phyloP scores from a whole-genome alignment of 2,329 filamentous ascomycete genomes.

The Fusarium sp. region DNA sequence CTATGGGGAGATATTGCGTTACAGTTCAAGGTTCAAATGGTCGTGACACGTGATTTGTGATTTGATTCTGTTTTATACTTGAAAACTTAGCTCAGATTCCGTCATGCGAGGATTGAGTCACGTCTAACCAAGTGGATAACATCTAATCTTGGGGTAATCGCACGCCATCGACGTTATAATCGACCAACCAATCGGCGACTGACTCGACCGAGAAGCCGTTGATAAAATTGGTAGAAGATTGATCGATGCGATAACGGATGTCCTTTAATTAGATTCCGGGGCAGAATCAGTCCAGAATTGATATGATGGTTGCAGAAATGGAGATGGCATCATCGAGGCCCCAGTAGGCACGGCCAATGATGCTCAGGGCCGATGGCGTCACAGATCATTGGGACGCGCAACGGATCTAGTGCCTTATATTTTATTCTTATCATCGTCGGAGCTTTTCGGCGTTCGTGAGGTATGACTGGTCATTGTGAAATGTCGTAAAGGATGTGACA shows the following conservation, averaged over 20 bases:
- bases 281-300: not conserved
- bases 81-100: not conserved
- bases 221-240: accelerated
- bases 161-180: conserved; percentile 1
- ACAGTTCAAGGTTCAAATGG: accelerated
- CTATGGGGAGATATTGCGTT: too few relatives aligned
- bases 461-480: not conserved
- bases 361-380: not conserved
- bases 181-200: not conserved
- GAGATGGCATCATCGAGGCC: not conserved
- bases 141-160: conserved; percentile 1
- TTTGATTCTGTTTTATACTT: too few relatives aligned
- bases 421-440: not conserved
- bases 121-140: not conserved
- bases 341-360: not conserved
- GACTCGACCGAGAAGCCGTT: not conserved
- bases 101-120: not conserved
- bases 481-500: conserved; percentile 10
- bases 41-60: too few relatives aligned
- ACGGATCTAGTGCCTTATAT: not conserved
- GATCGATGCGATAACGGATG: not conserved
- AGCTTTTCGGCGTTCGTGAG: not conserved
- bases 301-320: not conserved
- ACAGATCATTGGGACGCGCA: not conserved
- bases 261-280: not conserved